These are phyloP conservation scores for Westerdykella sp. DNA, from an alignment of 2,329 filamentous ascomycete genomes.

Conservation along the genomic window DNA sequence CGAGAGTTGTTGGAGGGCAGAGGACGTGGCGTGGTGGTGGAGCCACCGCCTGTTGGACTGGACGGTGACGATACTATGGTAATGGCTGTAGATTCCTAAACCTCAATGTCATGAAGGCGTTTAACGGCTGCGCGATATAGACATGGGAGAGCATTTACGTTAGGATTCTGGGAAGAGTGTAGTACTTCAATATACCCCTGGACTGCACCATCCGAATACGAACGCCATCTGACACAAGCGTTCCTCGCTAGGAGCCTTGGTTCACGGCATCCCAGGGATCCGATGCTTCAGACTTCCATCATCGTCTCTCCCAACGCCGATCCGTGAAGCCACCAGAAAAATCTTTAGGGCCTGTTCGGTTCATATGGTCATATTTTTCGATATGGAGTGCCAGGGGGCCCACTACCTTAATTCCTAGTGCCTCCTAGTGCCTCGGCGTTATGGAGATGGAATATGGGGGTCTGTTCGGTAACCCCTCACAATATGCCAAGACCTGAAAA, in stretches of 20 bases:
- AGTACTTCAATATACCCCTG: too few relatives aligned
- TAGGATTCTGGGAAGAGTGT: too few relatives aligned
- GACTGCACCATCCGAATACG: too few relatives aligned
- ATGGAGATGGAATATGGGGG: too few relatives aligned
- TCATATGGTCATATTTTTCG: too few relatives aligned
- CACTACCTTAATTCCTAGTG: too few relatives aligned
- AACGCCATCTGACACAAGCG: too few relatives aligned
- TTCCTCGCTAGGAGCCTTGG: background rate
- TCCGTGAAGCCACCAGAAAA: background rate
- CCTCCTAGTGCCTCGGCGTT: too few relatives aligned
- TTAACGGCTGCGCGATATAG: background rate
- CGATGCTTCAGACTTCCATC: background rate
- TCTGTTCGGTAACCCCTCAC: too few relatives aligned
- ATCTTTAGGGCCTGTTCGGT: too few relatives aligned
- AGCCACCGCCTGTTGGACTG: constrained; percentile 53
- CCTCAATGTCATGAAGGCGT: background rate
- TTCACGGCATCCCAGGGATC: background rate
- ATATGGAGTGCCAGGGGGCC: too few relatives aligned
- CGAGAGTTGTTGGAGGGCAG: constrained; percentile 82
- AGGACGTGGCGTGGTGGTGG: constrained; percentile 69
- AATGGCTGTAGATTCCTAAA: constrained; percentile 36
- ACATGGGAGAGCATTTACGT: background rate
- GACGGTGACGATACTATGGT: constrained; percentile 90
- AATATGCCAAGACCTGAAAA: too few relatives aligned
- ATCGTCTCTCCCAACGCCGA: background rate